Evolutionary conservation across 306 rosid genomes (phyloP).

Genomic region (Oemleria cerasiformis): DNA sequence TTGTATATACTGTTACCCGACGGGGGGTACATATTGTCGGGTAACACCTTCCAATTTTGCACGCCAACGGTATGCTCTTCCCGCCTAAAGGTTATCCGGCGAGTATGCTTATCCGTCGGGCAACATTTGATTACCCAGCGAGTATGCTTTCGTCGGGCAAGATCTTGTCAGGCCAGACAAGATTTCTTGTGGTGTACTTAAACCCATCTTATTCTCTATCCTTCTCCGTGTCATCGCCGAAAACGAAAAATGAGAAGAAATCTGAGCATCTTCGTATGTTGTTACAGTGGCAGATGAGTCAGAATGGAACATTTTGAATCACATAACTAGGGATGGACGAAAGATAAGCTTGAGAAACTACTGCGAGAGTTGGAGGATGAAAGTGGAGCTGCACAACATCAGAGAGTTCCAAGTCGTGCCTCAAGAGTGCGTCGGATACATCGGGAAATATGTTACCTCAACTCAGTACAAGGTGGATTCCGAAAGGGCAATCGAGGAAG

Average conservation of each 20-base stretch:
- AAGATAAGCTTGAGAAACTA: slow-evolving; percentile 54
- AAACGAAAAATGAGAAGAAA: slow-evolving; percentile 31
- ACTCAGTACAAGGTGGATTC: slow-evolving; percentile 57
- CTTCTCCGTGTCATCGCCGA: background rate
- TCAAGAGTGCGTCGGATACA: slow-evolving; percentile 47
- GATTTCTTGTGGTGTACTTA: no score
- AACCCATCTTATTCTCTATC: background rate
- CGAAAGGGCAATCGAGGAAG: slow-evolving; percentile 41
- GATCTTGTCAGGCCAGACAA: no score
- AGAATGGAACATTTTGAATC: slow-evolving; percentile 56
- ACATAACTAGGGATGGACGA: slow-evolving; percentile 27
- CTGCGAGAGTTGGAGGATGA: slow-evolving; percentile 69
- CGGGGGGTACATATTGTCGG: no score
- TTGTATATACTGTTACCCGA: no score
- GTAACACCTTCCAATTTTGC: no score
- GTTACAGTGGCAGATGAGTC: slow-evolving; percentile 38
- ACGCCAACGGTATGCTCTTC: no score
- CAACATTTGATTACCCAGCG: no score
- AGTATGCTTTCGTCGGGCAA: no score
- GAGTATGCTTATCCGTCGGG: no score
- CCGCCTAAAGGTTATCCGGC: no score
- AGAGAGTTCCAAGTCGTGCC: slow-evolving; percentile 57
- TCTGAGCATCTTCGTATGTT: slow-evolving; percentile 17
- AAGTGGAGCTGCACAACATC: slow-evolving; percentile 66
- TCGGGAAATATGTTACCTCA: slow-evolving; percentile 47